These are phyloP conservation scores for Euphorbia lathyris DNA, from an alignment of 345 rosid species.

Conservation along the genomic window DNA sequence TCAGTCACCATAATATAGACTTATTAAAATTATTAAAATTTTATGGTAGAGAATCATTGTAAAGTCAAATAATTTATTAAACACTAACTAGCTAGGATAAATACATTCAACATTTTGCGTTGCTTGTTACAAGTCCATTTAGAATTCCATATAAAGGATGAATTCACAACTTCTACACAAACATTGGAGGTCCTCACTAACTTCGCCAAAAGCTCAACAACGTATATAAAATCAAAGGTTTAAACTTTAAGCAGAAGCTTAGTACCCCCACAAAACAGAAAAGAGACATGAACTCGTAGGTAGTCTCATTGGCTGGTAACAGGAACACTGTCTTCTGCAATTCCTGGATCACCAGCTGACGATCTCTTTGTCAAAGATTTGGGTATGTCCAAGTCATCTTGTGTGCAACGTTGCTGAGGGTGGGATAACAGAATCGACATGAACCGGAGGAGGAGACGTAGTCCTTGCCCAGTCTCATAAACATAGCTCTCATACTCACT, in stretches of 20 bases:
- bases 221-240: background rate
- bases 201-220: background rate
- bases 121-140: background rate
- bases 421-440: conserved; percentile 67
- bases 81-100: background rate
- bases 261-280: background rate
- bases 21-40: too few species aligned
- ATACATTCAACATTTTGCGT: background rate
- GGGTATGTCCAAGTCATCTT: conserved; percentile 73
- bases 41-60: too few species aligned
- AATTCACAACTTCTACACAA: conserved; percentile 6
- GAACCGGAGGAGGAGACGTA: conserved; percentile 59
- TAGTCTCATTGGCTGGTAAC: conserved; percentile 48
- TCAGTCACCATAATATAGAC: too few species aligned
- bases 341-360: conserved; percentile 42
- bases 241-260: background rate
- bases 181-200: background rate
- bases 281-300: background rate
- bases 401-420: conserved; percentile 85
- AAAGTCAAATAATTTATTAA: background rate
- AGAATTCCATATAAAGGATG: background rate
- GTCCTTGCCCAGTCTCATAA: conserved; percentile 75
- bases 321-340: conserved; percentile 42
- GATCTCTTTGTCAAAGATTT: conserved; percentile 65
- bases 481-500: conserved; percentile 86